These are phyloP conservation scores for Penicillium sp. DNA, from an alignment of 2,329 filamentous ascomycete species.

Conservation along the genomic window DNA sequence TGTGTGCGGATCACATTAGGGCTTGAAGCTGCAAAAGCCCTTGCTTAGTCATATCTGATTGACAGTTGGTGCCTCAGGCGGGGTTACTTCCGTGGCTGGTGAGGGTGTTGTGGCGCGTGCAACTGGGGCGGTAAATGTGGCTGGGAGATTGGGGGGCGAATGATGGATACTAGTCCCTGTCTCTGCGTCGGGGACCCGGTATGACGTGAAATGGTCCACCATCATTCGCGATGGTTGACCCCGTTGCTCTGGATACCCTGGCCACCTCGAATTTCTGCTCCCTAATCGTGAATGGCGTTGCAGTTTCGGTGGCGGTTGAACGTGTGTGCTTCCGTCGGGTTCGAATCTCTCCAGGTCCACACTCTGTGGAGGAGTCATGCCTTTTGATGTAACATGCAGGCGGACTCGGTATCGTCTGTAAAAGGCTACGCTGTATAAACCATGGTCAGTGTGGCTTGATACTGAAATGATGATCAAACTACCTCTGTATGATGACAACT, in stretches of 20 bases:
- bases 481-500: slow-evolving; percentile 10
- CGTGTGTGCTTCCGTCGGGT: neutral
- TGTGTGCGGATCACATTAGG: slow-evolving; percentile 28
- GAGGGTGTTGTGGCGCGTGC: neutral
- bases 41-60: slow-evolving; percentile 14
- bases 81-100: slow-evolving; percentile 1
- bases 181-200: slow-evolving; percentile 2
- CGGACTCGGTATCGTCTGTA: slow-evolving; percentile 15
- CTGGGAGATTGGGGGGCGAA: neutral
- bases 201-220: neutral
- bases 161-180: neutral
- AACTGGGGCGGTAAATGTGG: neutral
- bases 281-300: slow-evolving; percentile 7
- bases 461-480: neutral
- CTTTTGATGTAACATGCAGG: slow-evolving; percentile 13
- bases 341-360: slow-evolving; percentile 6
- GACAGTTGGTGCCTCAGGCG: slow-evolving; percentile 4
- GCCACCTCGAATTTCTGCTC: slow-evolving; percentile 4
- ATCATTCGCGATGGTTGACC: neutral
- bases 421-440: slow-evolving; percentile 3
- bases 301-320: neutral
- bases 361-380: neutral
- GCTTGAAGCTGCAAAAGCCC: slow-evolving; percentile 18
- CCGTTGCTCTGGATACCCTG: slow-evolving; percentile 1
- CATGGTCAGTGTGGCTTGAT: neutral